Base-by-base conservation (phyloP, 768 basidiomycete genomes). In the Auricularia sp. region DNA sequence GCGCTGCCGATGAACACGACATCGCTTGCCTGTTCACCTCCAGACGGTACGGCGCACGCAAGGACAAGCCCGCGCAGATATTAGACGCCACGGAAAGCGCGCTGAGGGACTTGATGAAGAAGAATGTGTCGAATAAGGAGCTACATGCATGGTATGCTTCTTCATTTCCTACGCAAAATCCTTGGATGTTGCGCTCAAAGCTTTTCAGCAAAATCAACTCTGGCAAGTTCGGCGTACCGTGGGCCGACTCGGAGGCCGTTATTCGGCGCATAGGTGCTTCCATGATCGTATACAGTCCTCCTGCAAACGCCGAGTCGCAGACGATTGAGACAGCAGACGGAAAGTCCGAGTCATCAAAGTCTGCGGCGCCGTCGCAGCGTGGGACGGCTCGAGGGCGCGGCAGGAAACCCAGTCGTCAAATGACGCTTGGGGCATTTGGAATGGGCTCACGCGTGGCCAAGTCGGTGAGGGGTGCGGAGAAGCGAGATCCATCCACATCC, bases 1-100 rank as follows among this genome's bases (percentile, higher is more conserved):
- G 13, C 18, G 64, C 21, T 3, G 64, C 62, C 7, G 56, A 33
- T 8, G 11, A 7, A 11, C 33, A 35, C 39, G 64, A 65, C 54
- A 44, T 65, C 13, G 64, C 64, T 3, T 65, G 64, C 39, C 42
- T 65, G 21, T 65, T 65, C 39, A 61, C 64, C 14, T 61, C 59
- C 5, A 65, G 64, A 39, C 39, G 59, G 21, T 65, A 61, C 36
- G 64, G 64, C 8, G 56, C 56, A 18, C 56, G 56, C 4, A 59
- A 59, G 56, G 56, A 59, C 34, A 35, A 29, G 34, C 56, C 56
- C 8, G 4, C 18, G 11, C 16, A 29, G 6, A 59, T 59, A 10
- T 29, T 59, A 1, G 24, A 24, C 1, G 56, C 56, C 8, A 59
- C 56, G 6, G 56, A 59, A 4, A 4, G 24, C 11, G 56, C 56